These are phyloP conservation scores for Groenewaldozyma sp. DNA, from an alignment of 1,139 yeast genomes.

Conservation along the genomic window DNA sequence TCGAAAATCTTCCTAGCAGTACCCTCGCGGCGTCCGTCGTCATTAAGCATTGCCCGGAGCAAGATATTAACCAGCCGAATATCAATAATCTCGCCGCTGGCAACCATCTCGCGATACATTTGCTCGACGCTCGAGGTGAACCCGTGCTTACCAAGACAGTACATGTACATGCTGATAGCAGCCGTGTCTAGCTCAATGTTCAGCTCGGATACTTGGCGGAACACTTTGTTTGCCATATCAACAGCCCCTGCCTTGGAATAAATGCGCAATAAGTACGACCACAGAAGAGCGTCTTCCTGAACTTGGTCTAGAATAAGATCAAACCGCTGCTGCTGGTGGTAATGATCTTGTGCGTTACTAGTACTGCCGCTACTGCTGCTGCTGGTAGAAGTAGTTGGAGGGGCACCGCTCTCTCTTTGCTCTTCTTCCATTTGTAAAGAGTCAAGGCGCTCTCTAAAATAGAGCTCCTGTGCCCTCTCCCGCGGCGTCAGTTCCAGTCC, in stretches of 20 bases:
- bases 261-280: not conserved
- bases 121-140: slow-evolving; percentile 11
- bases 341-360: too few relatives aligned
- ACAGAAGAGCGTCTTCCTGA: too few relatives aligned
- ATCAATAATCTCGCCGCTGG: not conserved
- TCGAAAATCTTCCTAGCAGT: not conserved
- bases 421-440: not conserved
- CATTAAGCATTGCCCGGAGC: not conserved
- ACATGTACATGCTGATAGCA: slow-evolving; percentile 11
- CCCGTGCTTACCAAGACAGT: slow-evolving; percentile 11
- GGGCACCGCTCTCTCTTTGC: not conserved
- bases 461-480: not conserved
- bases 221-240: slow-evolving; percentile 9
- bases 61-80: not conserved
- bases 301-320: too few relatives aligned
- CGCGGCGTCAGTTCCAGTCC: not conserved
- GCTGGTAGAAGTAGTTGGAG: too few relatives aligned
- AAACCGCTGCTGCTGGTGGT: too few relatives aligned
- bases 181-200: slow-evolving; percentile 13
- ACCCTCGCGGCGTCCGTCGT: not conserved
- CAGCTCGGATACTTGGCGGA: slow-evolving; percentile 8
- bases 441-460: not conserved
- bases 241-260: slow-evolving; percentile 8
- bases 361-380: too few relatives aligned
- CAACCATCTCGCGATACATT: slow-evolving; percentile 1